phyloP scores from a whole-genome alignment of 2,329 filamentous ascomycete species.

The Lizonia empirigonia region DNA sequence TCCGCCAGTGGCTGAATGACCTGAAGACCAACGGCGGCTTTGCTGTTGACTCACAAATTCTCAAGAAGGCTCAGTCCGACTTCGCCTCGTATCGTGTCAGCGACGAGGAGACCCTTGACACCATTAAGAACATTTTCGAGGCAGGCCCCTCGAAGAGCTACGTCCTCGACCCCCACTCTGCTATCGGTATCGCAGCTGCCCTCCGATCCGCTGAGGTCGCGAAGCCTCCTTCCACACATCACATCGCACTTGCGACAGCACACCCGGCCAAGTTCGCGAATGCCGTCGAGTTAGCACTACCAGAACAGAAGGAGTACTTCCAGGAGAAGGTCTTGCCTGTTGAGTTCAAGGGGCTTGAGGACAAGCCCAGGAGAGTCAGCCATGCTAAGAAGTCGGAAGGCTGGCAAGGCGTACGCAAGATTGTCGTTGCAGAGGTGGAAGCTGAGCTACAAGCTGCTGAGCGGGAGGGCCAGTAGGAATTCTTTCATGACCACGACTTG shows the following conservation, averaged over 20 bases:
- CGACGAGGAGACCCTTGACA: slow-evolving; percentile 57
- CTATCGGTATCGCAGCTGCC: slow-evolving; percentile 82
- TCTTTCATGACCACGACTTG: slow-evolving; percentile 1
- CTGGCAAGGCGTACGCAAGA: slow-evolving; percentile 75
- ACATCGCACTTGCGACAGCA: slow-evolving; percentile 88
- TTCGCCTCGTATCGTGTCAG: slow-evolving; percentile 80
- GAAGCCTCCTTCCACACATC: slow-evolving; percentile 58
- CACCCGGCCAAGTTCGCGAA: slow-evolving; percentile 94
- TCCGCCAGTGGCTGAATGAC: slow-evolving; percentile 76
- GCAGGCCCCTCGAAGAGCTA: slow-evolving; percentile 62
- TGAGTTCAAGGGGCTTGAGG: slow-evolving; percentile 80
- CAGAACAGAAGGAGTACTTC: slow-evolving; percentile 71
- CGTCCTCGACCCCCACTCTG: slow-evolving; percentile 90
- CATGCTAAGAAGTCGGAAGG: slow-evolving; percentile 67
- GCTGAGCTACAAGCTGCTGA: slow-evolving; percentile 45
- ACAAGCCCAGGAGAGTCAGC: slow-evolving; percentile 75
- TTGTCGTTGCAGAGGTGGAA: slow-evolving; percentile 76
- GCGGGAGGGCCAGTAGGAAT: slow-evolving; percentile 20
- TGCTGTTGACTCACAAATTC: slow-evolving; percentile 74
- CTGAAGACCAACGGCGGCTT: slow-evolving; percentile 85
- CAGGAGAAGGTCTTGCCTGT: slow-evolving; percentile 79
- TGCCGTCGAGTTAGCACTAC: slow-evolving; percentile 80
- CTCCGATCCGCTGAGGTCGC: slow-evolving; percentile 67
- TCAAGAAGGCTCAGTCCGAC: slow-evolving; percentile 70
- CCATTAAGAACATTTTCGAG: slow-evolving; percentile 56